Conservation (phyloP, 768 basidiomycete species). For the Xerocomellus chrysenteron region DNA sequence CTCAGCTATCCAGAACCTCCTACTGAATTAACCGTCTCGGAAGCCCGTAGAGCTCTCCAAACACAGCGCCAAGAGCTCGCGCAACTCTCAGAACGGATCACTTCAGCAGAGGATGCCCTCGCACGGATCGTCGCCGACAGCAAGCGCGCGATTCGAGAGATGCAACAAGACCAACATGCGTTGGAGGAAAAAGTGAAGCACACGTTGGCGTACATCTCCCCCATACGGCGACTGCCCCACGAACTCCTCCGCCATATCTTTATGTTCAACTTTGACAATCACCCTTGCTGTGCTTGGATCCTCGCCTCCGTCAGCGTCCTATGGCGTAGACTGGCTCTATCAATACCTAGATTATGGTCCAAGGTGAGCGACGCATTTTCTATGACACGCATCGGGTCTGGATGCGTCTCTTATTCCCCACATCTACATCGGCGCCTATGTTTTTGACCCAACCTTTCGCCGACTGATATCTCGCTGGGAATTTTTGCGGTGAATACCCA, state of each 20-base stretch:
- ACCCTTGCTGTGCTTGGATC: conserved; percentile 76
- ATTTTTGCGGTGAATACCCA: conserved; percentile 2
- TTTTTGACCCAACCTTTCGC: conserved; percentile 1
- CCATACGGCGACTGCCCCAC: conserved; percentile 66
- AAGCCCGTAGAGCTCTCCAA: conserved; percentile 50
- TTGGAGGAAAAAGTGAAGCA: conserved; percentile 50
- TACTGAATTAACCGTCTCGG: conserved; percentile 49
- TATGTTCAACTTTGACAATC: conserved; percentile 61
- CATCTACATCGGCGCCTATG: conserved; percentile 17
- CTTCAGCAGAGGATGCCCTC: conserved; percentile 53
- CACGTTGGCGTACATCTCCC: conserved; percentile 67
- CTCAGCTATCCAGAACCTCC: conserved; percentile 54
- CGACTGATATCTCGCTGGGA: background rate
- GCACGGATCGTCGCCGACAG: conserved; percentile 58
- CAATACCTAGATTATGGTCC: conserved; percentile 73
- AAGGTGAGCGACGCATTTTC: conserved; percentile 50
- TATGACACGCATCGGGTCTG: background rate
- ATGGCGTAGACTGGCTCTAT: conserved; percentile 65
- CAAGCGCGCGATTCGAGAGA: conserved; percentile 50
- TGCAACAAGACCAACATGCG: conserved; percentile 47
- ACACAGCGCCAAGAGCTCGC: conserved; percentile 25
- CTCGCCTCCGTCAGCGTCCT: conserved; percentile 64
- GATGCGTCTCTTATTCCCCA: conserved; percentile 2
- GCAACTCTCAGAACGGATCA: conserved; percentile 47
- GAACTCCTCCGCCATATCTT: conserved; percentile 78